phyloP scores from a whole-genome alignment of 2,329 filamentous ascomycete genomes.

The Verticillium nubilum region DNA sequence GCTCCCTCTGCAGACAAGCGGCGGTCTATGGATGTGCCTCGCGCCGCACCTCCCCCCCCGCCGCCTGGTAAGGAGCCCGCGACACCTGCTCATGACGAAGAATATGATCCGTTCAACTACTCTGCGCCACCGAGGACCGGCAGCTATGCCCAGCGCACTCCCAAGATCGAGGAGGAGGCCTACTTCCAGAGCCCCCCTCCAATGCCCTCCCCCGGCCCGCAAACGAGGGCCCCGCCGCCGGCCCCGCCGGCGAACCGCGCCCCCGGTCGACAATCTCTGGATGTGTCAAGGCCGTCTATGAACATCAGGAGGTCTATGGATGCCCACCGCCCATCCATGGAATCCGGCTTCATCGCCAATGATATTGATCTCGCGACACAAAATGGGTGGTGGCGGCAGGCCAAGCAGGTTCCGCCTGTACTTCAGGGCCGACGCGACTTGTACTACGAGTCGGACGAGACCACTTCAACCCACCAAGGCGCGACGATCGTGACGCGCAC shows the following conservation, averaged over 20 bases:
- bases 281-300: constrained; percentile 48
- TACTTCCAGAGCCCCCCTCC: constrained; percentile 41
- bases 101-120: constrained; percentile 65
- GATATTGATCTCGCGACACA: constrained; percentile 74
- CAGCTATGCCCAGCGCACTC: constrained; percentile 24
- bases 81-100: constrained; percentile 48
- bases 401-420: constrained; percentile 71
- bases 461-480: constrained; percentile 61
- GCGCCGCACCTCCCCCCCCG: constrained; percentile 62
- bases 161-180: constrained; percentile 37
- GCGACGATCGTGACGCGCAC: constrained; percentile 71
- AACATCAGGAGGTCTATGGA: constrained; percentile 65
- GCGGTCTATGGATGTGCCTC: constrained; percentile 65
- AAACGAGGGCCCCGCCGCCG: constrained; percentile 9
- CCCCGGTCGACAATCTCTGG: constrained; percentile 54
- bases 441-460: constrained; percentile 76
- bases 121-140: constrained; percentile 26
- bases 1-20: constrained; percentile 49
- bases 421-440: constrained; percentile 82
- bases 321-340: constrained; percentile 64
- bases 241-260: constrained; percentile 14
- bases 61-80: constrained; percentile 41
- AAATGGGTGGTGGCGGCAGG: constrained; percentile 83
- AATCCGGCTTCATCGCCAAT: constrained; percentile 79
- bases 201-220: constrained; percentile 31